Evolutionary conservation across 441 rosid species (phyloP).

Genomic region (Populus hybrid): DNA sequence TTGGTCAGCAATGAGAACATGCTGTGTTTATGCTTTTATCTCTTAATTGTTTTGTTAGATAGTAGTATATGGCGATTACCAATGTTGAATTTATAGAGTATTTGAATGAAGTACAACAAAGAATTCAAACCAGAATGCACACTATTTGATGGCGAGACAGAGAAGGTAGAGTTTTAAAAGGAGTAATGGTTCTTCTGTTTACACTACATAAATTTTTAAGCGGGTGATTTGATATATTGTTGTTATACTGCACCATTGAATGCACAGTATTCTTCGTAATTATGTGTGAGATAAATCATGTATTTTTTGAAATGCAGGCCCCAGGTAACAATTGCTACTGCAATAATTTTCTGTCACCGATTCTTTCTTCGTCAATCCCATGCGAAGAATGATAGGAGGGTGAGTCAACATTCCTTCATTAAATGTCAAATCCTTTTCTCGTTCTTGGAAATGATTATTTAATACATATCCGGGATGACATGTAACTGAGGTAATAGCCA

Average conservation of each 20-base stretch:
- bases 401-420: slow-evolving; percentile 33
- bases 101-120: neutral
- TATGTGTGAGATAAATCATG: neutral
- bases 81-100: neutral
- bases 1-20: neutral
- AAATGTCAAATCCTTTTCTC: neutral
- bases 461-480: too few relatives aligned
- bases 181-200: neutral
- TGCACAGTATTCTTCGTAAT: neutral
- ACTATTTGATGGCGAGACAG: neutral
- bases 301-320: slow-evolving; percentile 51
- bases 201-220: neutral
- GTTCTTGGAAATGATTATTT: too few relatives aligned
- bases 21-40: neutral
- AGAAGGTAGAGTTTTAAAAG: neutral
- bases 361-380: slow-evolving; percentile 95
- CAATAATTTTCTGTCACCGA: slow-evolving; percentile 92
- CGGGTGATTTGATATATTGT: neutral
- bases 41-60: neutral
- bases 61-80: neutral
- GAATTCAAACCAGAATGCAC: neutral
- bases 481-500: neutral
- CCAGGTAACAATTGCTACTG: slow-evolving; percentile 92
- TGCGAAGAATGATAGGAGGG: slow-evolving; percentile 94
- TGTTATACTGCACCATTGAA: neutral